A percentile compares a stretch with the other conserved stretches of the same genome.
Conservation (phyloP, 805 yeast genomes). For the Wickerhamiella cacticola region DNA sequence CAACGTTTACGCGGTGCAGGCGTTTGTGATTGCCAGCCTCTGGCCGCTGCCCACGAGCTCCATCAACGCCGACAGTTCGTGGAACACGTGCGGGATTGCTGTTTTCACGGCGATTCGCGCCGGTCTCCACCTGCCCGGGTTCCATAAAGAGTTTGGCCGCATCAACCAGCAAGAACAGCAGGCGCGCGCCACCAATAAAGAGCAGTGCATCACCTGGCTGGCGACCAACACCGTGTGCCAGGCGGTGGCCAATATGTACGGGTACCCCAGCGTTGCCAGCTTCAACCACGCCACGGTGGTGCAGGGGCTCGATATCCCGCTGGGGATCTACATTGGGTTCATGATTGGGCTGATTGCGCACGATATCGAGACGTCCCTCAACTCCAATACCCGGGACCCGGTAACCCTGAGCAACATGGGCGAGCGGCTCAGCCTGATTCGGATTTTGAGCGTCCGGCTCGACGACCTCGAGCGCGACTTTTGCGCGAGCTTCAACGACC, state of each 20-base stretch:
- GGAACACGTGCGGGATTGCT: constrained; percentile 92
- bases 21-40: constrained; percentile 70
- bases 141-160: constrained; percentile 38
- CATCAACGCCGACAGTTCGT: constrained; percentile 85
- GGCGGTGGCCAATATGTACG: constrained; percentile 80
- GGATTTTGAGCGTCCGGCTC: constrained; percentile 56
- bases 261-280: constrained; percentile 85
- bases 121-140: constrained; percentile 77
- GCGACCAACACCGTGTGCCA: constrained; percentile 85
- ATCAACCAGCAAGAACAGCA: constrained; percentile 21
- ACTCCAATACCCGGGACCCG: constrained; percentile 55
- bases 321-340: constrained; percentile 59
- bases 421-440: constrained; percentile 64
- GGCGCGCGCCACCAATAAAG: constrained; percentile 28
- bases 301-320: constrained; percentile 39
- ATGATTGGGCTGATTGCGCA: constrained; percentile 78
- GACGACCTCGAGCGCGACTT: constrained; percentile 61
- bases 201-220: constrained; percentile 87
- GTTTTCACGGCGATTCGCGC: constrained; percentile 84
- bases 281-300: constrained; percentile 60
- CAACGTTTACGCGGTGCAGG: constrained; percentile 89
- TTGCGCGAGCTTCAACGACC: constrained; percentile 42
- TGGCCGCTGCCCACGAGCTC: constrained; percentile 98
- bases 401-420: constrained; percentile 52
- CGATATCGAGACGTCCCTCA: constrained; percentile 66